phyloP scores from a whole-genome alignment of 2,329 filamentous ascomycete species.

The Aspergillus jensenii region DNA sequence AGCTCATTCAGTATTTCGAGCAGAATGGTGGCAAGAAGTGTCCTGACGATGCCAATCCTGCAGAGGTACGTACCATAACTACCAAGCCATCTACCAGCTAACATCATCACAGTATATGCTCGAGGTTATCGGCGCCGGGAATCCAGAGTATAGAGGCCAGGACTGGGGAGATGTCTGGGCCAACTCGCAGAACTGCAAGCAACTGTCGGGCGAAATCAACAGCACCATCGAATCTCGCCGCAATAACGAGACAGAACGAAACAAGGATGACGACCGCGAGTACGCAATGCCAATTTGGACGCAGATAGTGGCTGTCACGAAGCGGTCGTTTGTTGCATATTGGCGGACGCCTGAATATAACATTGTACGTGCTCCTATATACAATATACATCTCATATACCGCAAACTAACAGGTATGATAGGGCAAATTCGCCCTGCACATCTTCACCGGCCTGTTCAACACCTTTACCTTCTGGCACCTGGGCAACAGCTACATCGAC shows the following conservation, averaged over 20 bases:
- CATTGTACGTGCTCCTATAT: slow-evolving; percentile 25
- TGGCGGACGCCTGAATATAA: slow-evolving; percentile 66
- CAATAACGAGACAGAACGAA: slow-evolving; percentile 35
- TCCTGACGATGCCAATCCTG: slow-evolving; percentile 64
- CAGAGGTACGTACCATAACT: slow-evolving; percentile 48
- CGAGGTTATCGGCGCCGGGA: slow-evolving; percentile 65
- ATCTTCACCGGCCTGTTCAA: slow-evolving; percentile 67
- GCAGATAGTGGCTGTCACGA: slow-evolving; percentile 57
- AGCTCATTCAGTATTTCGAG: slow-evolving; percentile 71
- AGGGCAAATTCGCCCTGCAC: slow-evolving; percentile 63
- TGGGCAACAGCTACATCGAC: slow-evolving; percentile 58
- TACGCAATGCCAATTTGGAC: slow-evolving; percentile 61
- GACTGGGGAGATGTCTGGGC: slow-evolving; percentile 66
- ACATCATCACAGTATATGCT: slow-evolving; percentile 71
- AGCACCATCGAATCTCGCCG: slow-evolving; percentile 51
- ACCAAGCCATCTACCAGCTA: neutral
- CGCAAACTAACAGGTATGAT: neutral
- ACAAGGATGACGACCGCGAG: slow-evolving; percentile 56
- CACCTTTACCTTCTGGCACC: slow-evolving; percentile 68
- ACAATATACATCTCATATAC: neutral
- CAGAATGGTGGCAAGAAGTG: slow-evolving; percentile 62
- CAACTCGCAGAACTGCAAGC: slow-evolving; percentile 50
- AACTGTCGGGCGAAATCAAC: slow-evolving; percentile 53
- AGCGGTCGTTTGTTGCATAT: slow-evolving; percentile 61
- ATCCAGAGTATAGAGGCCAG: slow-evolving; percentile 59